A percentile compares a stretch with the other conserved stretches of the same genome.
These are phyloP conservation scores for Strobilomyces dryophilus DNA, from an alignment of 768 basidiomycete species.

Conservation along the genomic window DNA sequence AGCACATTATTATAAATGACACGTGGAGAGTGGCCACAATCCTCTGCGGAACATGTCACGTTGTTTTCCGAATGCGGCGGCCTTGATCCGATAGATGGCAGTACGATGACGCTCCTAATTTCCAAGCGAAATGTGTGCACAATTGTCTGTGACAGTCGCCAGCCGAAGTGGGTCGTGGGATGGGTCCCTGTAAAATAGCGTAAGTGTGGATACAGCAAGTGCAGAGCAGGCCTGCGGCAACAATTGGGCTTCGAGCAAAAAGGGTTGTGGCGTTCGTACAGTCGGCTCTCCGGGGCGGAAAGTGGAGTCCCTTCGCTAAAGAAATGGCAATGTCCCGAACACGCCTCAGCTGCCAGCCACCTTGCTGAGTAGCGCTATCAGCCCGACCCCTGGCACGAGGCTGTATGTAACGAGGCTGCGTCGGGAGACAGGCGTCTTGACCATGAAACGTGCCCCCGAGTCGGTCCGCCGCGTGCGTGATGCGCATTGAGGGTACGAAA, in stretches of 20 bases:
- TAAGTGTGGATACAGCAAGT: conserved; percentile 7
- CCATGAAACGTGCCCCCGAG: conserved; percentile 5
- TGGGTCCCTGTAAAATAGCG: conserved; percentile 1
- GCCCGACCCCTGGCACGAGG: conserved; percentile 11
- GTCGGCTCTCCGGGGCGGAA: conserved; percentile 5
- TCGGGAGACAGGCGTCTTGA: conserved; percentile 4
- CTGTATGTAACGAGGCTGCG: background rate
- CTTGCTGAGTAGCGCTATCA: background rate
- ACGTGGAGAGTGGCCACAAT: no score
- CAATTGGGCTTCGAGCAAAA: background rate
- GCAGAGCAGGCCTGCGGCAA: background rate
- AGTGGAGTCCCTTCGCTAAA: conserved; percentile 12
- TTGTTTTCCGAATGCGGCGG: conserved; percentile 1
- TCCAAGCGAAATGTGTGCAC: no score
- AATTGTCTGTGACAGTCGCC: background rate
- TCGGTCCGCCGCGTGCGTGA: no score
- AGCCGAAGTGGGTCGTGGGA: background rate
- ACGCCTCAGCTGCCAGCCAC: conserved; percentile 15
- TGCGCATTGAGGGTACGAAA: background rate
- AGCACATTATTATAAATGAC: no score
- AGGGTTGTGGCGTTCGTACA: conserved; percentile 1
- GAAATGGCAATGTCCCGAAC: conserved; percentile 8
- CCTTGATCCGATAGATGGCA: conserved; percentile 9
- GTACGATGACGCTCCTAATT: conserved; percentile 17
- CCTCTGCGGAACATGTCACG: background rate